Base-by-base conservation (phyloP, 495 filamentous ascomycete genomes). In the Podospora pseudopauciseta region DNA sequence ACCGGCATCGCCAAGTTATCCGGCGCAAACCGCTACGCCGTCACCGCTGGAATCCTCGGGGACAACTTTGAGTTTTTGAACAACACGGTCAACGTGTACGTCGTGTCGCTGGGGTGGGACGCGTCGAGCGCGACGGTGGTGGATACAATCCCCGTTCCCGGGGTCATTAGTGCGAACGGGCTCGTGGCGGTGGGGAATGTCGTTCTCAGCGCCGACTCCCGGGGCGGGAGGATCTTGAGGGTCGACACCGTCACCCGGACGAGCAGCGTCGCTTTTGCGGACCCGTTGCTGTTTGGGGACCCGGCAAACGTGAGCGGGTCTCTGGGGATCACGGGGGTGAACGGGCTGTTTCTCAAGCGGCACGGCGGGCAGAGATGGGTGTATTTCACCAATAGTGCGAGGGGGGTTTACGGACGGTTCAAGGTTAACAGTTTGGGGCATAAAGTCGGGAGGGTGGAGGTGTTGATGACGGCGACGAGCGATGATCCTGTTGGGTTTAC, bases 11-110 rank as follows among this genome's bases (percentile, higher is more conserved):
- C 61, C 18, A 27, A 28, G 16, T 32, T 63, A 18, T 49, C 39
- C 9, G 61, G 61, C 2, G 19, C 16, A 11, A 63, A 44, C 32
- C 13, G 20, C 2, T 63, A 63, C 61, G 61, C 32, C 61, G 20
- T 63, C 27, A 63, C 61, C 15, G 30, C 61, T 5, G 61, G 61
- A 2, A 32, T 63, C n/a, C 5, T 49, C 6, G 61, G 61, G 16
- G 19, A 28, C 28, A 63, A 63, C 32, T 63, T 63, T 49, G 61
- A 63, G 61, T 63, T 63, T 26, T 11, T 63, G 26, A 63, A 63
- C n/a, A 32, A 32, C 30, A 32, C 61, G 18, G 61, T 19, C 15
- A 32, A 28, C 61, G 61, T 32, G 2, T 32, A 63, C 20, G 30
- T 63, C 13, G 18, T 63, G 9, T 39, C 28, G 27, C 28, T 63